Base-by-base conservation (phyloP, 208 protist genomes). In the Novymonas esmeraldas region DNA sequence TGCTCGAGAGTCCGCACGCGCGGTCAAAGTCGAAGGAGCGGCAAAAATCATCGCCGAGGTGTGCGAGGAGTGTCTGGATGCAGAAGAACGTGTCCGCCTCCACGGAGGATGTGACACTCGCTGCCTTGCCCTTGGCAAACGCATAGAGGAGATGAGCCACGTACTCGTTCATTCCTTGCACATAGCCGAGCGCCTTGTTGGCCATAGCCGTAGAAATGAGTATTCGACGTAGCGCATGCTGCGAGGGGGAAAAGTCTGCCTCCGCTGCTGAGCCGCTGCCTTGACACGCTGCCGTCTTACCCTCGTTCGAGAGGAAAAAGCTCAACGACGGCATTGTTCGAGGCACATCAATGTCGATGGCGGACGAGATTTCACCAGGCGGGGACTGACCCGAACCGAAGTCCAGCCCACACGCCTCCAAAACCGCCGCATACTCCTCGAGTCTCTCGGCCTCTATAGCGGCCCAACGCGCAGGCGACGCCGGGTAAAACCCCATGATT, bases 151-250 rank as follows among this genome's bases (percentile, higher is more conserved):
- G 67, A 45, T 93, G 84, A 6, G 76, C 86, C 1, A 85, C 85
- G 20, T 93, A 71, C 44, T 94, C 85, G 64, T 93, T 97, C 88
- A 94, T 94, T 0, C 87, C 87, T 57, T 93, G 89, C 16, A 95
- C 84, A 64, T 95, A 97, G 7, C 84, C 78, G 24, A 94, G 48
- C 0, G 89, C 83, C 26, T 79, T 90, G 51, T 96, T 94, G 0
- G 85, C 80, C 10, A 48, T 61, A 16, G 82, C 85, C 10, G 84
- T 81, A 6, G 84, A 80, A 56, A 83, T 84, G 7, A 95, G 69
- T n/a, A 97, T 81, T 33, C 90, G 73, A 5, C 82, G 70, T 20
- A 96, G 59, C 16, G 69, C 68, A 39, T 90, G 71, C 52, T 97
- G 89, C 2, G 82, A 55, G 6, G 67, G 51, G 3, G 67, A 66